These are phyloP conservation scores for Hapsidospora chrysogenum DNA, from an alignment of 495 filamentous ascomycete genomes.

Conservation along the genomic window DNA sequence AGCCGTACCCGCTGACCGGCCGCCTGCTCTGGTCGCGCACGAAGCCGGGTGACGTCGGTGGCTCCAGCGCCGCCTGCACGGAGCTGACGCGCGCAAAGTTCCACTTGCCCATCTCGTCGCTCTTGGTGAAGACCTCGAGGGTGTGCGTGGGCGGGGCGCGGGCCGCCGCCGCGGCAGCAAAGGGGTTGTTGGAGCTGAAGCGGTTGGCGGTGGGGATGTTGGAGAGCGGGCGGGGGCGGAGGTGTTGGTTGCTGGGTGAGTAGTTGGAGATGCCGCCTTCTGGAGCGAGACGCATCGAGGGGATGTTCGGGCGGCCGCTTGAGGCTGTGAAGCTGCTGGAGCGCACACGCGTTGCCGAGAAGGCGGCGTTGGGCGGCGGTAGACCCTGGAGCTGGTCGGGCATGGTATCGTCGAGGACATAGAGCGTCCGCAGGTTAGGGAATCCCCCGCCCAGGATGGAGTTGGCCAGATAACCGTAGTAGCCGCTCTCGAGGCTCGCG, in stretches of 20 bases:
- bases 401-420: slow-evolving; percentile 72
- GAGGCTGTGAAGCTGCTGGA: slow-evolving; percentile 9
- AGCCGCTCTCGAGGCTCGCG: slow-evolving; percentile 43
- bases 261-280: neutral
- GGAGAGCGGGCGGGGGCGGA: slow-evolving; percentile 2
- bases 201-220: slow-evolving; percentile 6
- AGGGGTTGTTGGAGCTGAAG: slow-evolving; percentile 36
- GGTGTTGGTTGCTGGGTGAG: neutral
- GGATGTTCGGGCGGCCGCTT: slow-evolving; percentile 6
- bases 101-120: slow-evolving; percentile 74
- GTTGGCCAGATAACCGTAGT: slow-evolving; percentile 74
- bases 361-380: slow-evolving; percentile 38
- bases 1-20: slow-evolving; percentile 34
- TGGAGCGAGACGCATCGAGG: slow-evolving; percentile 8
- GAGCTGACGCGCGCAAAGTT: slow-evolving; percentile 38
- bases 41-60: slow-evolving; percentile 7
- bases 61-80: slow-evolving; percentile 6
- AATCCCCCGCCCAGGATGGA: slow-evolving; percentile 63
- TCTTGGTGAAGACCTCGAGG: slow-evolving; percentile 74
- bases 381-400: slow-evolving; percentile 53
- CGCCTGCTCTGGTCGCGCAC: slow-evolving; percentile 11
- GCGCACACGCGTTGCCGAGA: slow-evolving; percentile 20
- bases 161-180: slow-evolving; percentile 14
- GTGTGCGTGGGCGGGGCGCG: slow-evolving; percentile 16
- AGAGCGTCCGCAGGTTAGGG: slow-evolving; percentile 55